phyloP scores from a whole-genome alignment of 306 rosid genomes.

The Sechiopsis laciniata region DNA sequence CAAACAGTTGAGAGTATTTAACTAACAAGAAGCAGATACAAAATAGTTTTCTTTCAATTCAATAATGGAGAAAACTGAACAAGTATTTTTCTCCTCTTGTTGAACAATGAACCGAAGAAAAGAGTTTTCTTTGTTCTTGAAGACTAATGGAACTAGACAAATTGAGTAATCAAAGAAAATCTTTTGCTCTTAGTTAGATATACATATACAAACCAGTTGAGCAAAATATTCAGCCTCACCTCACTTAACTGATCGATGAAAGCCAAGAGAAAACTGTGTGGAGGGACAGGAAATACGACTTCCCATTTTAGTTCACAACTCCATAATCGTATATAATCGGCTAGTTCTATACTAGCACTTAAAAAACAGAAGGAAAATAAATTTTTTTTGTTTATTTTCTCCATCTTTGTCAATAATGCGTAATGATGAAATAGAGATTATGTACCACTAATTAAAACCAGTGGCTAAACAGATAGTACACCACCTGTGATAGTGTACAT shows the following conservation, averaged over 20 bases:
- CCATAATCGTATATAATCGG: background rate
- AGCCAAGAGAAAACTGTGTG: background rate
- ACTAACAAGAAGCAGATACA: background rate
- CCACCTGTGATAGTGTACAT: constrained; percentile 67
- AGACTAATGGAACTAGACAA: constrained; percentile 3
- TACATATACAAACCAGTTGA: background rate
- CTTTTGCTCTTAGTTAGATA: background rate
- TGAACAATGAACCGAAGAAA: background rate
- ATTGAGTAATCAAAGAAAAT: constrained; percentile 4
- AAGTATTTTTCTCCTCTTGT: constrained; percentile 2
- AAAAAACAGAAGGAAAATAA: background rate
- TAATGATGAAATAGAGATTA: background rate
- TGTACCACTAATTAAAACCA: background rate
- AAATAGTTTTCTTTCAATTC: background rate
- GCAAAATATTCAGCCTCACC: constrained; percentile 5
- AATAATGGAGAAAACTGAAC: background rate
- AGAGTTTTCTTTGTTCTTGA: constrained; percentile 7
- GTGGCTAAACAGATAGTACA: background rate
- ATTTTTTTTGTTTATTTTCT: background rate
- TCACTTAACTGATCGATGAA: background rate
- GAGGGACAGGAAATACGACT: background rate
- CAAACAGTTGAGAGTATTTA: constrained; percentile 24
- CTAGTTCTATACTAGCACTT: background rate
- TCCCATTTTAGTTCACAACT: background rate
- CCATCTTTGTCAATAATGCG: background rate